A percentile compares a stretch with the other conserved stretches of the same genome.
Conservation (phyloP, 2,329 filamentous ascomycete species). For the Elsinoe fawcettii region DNA sequence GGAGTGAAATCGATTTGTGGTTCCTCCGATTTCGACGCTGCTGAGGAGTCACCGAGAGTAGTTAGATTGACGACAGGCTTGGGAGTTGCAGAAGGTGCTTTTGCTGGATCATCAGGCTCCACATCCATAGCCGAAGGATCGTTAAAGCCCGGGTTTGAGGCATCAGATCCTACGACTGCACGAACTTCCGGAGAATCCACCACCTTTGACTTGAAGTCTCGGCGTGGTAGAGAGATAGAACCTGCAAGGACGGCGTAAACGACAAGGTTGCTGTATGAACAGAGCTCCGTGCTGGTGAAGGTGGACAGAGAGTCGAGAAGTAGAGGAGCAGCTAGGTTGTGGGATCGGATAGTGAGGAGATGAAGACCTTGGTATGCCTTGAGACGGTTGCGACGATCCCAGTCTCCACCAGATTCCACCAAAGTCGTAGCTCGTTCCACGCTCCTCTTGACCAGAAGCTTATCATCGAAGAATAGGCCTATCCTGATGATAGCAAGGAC, state of each 20-base stretch:
- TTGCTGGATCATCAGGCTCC: conserved; percentile 21
- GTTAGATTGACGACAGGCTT: conserved; percentile 78
- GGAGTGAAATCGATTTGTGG: conserved; percentile 80
- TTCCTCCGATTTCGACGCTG: conserved; percentile 69
- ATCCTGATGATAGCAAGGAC: conserved; percentile 94
- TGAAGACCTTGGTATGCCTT: conserved; percentile 98
- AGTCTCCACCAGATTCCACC: conserved; percentile 92
- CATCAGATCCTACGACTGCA: conserved; percentile 69
- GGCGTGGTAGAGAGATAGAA: conserved; percentile 86
- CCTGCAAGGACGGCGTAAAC: conserved; percentile 93
- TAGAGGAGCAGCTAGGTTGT: conserved; percentile 80
- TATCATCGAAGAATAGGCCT: conserved; percentile 93
- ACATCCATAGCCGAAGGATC: conserved; percentile 51
- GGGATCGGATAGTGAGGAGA: conserved; percentile 82
- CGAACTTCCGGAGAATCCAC: conserved; percentile 98
- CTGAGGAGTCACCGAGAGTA: conserved; percentile 59
- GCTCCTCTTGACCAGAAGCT: conserved; percentile 84
- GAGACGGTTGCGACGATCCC: conserved; percentile 94
- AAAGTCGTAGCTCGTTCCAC: conserved; percentile 82
- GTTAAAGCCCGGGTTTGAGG: conserved; percentile 68
- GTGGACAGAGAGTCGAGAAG: conserved; percentile 95
- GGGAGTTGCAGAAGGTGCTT: conserved; percentile 40
- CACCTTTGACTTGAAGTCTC: conserved; percentile 98
- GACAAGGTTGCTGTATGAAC: conserved; percentile 90
- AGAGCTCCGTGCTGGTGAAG: conserved; percentile 97